phyloP scores from a whole-genome alignment of 257 asterid genomes.

The Solanum tarijense region DNA sequence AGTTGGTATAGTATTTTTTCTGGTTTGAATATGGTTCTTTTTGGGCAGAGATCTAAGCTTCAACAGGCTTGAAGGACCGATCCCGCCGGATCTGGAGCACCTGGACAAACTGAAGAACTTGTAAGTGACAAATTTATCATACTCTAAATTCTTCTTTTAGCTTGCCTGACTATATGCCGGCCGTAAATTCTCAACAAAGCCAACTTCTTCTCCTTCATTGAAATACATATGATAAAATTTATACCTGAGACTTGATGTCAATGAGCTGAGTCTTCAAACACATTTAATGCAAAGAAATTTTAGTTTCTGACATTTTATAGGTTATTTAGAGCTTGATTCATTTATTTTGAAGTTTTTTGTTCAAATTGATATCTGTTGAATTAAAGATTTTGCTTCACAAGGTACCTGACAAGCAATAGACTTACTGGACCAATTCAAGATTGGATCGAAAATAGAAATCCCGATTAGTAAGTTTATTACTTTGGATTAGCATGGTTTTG shows the following conservation, averaged over 20 bases:
- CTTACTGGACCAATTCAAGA: constrained; percentile 34
- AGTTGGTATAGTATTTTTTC: not conserved
- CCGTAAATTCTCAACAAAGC: not conserved
- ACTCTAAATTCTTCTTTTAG: too few species aligned
- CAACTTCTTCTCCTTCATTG: not conserved
- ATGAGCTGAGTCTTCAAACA: not conserved
- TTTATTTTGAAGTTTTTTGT: not conserved
- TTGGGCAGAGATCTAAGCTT: constrained; percentile 53
- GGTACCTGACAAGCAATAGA: constrained; percentile 40
- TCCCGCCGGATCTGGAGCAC: too few species aligned
- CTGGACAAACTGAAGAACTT: too few species aligned
- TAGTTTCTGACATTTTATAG: not conserved
- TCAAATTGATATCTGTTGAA: not conserved
- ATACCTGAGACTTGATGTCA: not conserved
- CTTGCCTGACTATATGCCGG: not conserved
- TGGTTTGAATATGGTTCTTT: not conserved
- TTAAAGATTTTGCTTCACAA: constrained; percentile 1
- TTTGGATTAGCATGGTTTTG: not conserved
- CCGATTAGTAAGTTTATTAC: constrained; percentile 18
- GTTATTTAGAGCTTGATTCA: not conserved
- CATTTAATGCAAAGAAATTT: not conserved
- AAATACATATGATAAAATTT: not conserved
- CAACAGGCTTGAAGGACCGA: constrained; percentile 36
- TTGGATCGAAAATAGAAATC: constrained; percentile 16
- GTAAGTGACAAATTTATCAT: too few species aligned